Base-by-base conservation (phyloP, 352 stramenopile genomes). In the Phytophthora cajani region DNA sequence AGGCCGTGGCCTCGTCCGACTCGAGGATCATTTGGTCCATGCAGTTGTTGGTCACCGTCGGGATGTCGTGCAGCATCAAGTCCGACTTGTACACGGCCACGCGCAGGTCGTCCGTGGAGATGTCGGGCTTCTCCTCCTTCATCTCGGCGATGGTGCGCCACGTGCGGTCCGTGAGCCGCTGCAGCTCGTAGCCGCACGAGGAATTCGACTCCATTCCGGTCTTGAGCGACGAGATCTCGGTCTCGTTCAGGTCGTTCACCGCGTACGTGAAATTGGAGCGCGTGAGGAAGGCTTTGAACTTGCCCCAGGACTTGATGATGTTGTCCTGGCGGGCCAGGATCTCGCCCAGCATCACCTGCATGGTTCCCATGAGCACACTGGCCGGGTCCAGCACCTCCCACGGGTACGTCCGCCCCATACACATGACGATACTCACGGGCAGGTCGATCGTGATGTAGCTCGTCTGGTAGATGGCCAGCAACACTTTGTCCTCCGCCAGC, bases 181-280 rank as follows among this genome's bases (percentile, higher is more conserved):
- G 70, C 32, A 84, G 40, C 17, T 87, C 72, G 12, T 72, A 72
- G 38, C 79, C 79, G 25, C 79, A 86, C 42, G 62, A 79, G 1
- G 57, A 72, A 2, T 77, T 74, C 2, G 73, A 77, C 17, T 66
- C 53, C 58, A 86, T 62, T 0, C 75, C 68, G 3, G 51, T 72
- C 58, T 78, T 73, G 10, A 86, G 62, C 6, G 72, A 79, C n/a
- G 68, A 71, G 19, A 79, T 79, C 32, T 79, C 72, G 38, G 67
- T 79, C 23, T 79, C 72, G 32, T 76, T 79, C 2, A 79, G 50
- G 8, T 76, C 72, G 21, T 74, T 76, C 25, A 79, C 67, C 3
- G 72, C 68, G 40, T 79, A 63, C 3, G 72, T 76, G 49, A 76
- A 79, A 30, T 79, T 79, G 9, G 49, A 61, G 9, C 60, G 53